A percentile compares a stretch with the other conserved stretches of the same genome.
phyloP scores from a whole-genome alignment of 345 rosid species.

The Melastoma malabathricum region DNA sequence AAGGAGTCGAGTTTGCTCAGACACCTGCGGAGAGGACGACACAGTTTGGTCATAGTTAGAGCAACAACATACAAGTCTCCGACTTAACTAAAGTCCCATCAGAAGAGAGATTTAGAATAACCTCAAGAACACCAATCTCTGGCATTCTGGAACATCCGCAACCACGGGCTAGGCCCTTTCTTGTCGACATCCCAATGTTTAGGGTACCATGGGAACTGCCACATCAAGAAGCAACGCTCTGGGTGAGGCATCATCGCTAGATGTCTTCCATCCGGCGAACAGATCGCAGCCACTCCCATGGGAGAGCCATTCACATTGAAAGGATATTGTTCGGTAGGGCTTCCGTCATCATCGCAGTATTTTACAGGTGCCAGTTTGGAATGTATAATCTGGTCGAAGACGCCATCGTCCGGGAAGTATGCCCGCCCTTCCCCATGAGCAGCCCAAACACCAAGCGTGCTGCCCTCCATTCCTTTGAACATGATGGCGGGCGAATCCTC shows the following conservation, averaged over 20 bases:
- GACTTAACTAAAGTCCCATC: too few relatives aligned
- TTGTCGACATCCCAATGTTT: conserved; percentile 67
- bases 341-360: conserved; percentile 82
- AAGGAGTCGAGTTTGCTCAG: too few relatives aligned
- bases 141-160: conserved; percentile 91
- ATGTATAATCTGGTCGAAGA: conserved; percentile 56
- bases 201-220: conserved; percentile 97
- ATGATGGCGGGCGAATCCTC: conserved; percentile 74
- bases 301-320: conserved; percentile 95
- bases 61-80: too few relatives aligned
- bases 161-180: conserved; percentile 93
- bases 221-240: conserved; percentile 95
- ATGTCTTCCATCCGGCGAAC: conserved; percentile 94
- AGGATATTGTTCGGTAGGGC: conserved; percentile 69
- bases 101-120: too few relatives aligned
- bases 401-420: conserved; percentile 81
- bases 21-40: too few relatives aligned
- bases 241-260: conserved; percentile 99
- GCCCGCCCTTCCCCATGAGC: conserved; percentile 97
- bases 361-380: conserved; percentile 68
- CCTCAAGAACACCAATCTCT: conserved; percentile 58
- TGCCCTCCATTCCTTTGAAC: conserved; percentile 95
- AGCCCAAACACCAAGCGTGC: conserved; percentile 89
- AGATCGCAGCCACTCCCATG: conserved; percentile 79
- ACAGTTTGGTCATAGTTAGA: too few relatives aligned